Base-by-base conservation (phyloP, 257 asterid species). In the Phtheirospermum japonicum region DNA sequence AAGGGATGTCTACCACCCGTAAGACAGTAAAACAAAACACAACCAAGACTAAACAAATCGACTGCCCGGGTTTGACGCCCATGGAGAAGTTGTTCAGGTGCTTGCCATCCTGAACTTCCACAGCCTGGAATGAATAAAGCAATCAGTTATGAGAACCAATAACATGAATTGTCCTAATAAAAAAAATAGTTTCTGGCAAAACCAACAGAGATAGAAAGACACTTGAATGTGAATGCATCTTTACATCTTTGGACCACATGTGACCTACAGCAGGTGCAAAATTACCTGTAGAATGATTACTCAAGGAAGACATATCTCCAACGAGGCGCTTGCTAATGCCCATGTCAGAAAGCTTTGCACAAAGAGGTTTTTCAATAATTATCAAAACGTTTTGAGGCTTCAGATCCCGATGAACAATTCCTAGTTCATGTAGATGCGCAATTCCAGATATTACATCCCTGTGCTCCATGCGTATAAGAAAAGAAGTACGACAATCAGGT, bases 41-140 rank as follows among this genome's bases (percentile, higher is more conserved):
- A 85, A 10, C 99, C 99, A 20, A 92, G 80, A 64, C 97, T 85
- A 71, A 92, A 92, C 73, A 86, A 67, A 79, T 92, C 99, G 8
- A 92, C 86, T 59, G 96, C 96, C 45, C 96, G 80, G 50, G 99
- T 92, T 80, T 92, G 97, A 71, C 96, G 97, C 39, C 92, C 93
- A 73, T 69, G 79, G 69, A 89, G 97, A 73, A 92, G 90, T 78
- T 86, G 94, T 75, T 92, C 99, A 32, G 99, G 99, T 16, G 99
- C 96, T 78, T 92, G 99, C 99, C 99, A 92, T 75, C 99, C 99
- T 4, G 97, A 80, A 73, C 97, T 92, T 77, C 99, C 99, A 72
- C 65, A 71, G 68, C 99, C 98, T 91, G 76, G 53, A 69, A 74
- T 40, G 59, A 70, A 13, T 43, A 7, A 42, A 42, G 7, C 40